Conservation (phyloP, 1,139 yeast genomes). For the Geotrichum australiense region DNA sequence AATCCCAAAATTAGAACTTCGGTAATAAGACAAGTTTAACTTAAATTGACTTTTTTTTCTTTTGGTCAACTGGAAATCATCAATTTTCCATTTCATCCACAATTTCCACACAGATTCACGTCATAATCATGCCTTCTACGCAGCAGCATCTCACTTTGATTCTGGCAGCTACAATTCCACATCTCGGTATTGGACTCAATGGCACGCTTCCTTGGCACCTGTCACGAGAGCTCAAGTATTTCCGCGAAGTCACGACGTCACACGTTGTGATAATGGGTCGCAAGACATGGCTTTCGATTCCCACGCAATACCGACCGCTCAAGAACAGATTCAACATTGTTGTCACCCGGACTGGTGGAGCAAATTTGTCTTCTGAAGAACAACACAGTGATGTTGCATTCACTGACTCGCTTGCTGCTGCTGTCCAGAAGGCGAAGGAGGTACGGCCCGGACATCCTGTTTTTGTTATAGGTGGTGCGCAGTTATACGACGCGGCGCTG, state of each 20-base stretch:
- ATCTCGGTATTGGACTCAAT: conserved; percentile 72
- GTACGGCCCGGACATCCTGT: conserved; percentile 34
- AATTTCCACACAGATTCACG: not conserved
- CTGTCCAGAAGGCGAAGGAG: conserved; percentile 22
- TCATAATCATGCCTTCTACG: conserved; percentile 1
- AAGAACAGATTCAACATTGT: conserved; percentile 70
- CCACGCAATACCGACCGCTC: conserved; percentile 74
- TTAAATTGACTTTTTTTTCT: not conserved
- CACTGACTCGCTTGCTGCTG: conserved; percentile 38
- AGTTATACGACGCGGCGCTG: conserved; percentile 59
- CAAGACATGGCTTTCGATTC: conserved; percentile 93
- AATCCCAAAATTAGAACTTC: too few relatives aligned
- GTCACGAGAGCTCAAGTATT: conserved; percentile 76
- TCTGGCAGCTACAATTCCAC: conserved; percentile 80
- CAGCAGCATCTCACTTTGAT: conserved; percentile 35
- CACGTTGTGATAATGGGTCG: conserved; percentile 96
- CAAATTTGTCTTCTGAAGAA: conserved; percentile 14
- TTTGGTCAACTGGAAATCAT: not conserved
- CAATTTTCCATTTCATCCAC: not conserved
- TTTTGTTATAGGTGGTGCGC: conserved; percentile 91
- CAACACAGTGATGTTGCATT: conserved; percentile 33
- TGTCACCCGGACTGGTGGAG: conserved; percentile 45
- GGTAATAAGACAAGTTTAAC: too few relatives aligned
- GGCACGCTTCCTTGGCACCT: conserved; percentile 88
- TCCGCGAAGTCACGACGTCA: conserved; percentile 60